Evolutionary conservation across 2,329 filamentous ascomycete species (phyloP), one percentile per base, ranked within the genome.

Genomic region (Lachnellula occidentalis): DNA sequence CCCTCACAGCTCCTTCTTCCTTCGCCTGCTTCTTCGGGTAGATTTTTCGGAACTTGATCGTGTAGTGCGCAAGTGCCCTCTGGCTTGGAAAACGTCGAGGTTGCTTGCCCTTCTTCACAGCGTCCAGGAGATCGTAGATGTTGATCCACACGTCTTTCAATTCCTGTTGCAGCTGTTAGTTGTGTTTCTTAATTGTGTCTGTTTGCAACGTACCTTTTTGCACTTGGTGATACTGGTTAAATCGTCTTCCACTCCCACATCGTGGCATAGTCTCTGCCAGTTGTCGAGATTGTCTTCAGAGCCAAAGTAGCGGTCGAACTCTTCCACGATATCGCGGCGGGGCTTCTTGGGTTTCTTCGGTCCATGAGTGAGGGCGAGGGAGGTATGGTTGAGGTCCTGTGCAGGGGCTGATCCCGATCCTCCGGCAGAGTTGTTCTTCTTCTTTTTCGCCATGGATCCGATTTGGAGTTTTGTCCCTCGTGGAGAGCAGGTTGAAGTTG

Each of bases 61-160:
- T 77, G 59, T 76, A 76, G 0, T 48, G 4, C 0, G 67, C 57
- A 3, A 81, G 71, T 3, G 64, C 61, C 0, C 6, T 2, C 19
- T 67, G 54, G 53, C 37, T 73, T 1, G 17, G 6, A 58, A 77
- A 78, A 34, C 63, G 66, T 1, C 15, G 56, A 2, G 75, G 67
- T 39, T 39, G 14, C 0, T 41, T 50, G 1, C 65, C 67, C 12
- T 54, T 58, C n/a, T 37, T 52, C 22, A 71, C 51, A 9, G 70
- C 72, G 0, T 66, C 58, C 6, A 81, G 63, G 53, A 81, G 76
- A 62, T 81, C 78, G 27, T 56, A 57, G 37, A 80, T 79, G 55
- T 80, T 80, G 54, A 80, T 70, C 63, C 73, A 72, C 4, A 78
- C 66, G 0, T 47, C 58, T n/a, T 61, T 62, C 2, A 79, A 64